Conservation (phyloP, 768 basidiomycete genomes). For the Trametes punicea region DNA sequence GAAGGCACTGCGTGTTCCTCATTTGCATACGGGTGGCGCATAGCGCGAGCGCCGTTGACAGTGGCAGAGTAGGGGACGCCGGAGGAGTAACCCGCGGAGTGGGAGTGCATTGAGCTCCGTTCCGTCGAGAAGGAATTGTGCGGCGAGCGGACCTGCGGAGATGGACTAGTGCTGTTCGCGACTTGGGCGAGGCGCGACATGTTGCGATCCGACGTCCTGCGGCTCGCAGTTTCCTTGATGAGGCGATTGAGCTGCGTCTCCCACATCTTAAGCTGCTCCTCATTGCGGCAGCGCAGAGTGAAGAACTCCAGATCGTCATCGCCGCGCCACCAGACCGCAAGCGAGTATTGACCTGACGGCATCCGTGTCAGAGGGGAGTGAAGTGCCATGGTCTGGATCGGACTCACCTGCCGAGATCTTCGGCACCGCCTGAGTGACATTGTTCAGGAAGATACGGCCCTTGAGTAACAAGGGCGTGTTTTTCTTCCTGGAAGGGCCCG, state of each 20-base stretch:
- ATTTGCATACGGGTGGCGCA: constrained; percentile 27
- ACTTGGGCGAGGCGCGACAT: constrained; percentile 48
- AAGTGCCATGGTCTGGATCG: constrained; percentile 8
- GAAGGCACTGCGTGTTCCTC: constrained; percentile 20
- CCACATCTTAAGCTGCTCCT: constrained; percentile 94
- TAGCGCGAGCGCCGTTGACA: constrained; percentile 17
- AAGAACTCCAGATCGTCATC: constrained; percentile 93
- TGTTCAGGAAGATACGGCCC: constrained; percentile 95
- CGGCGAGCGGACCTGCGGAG: constrained; percentile 33
- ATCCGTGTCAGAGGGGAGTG: background rate
- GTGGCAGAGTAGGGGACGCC: constrained; percentile 22
- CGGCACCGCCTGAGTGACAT: constrained; percentile 83
- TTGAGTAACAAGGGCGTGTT: constrained; percentile 84
- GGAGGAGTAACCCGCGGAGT: constrained; percentile 20
- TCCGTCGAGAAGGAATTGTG: constrained; percentile 20
- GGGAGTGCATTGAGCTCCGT: constrained; percentile 26
- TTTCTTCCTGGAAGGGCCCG: constrained; percentile 60
- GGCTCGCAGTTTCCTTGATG: constrained; percentile 71
- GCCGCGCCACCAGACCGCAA: constrained; percentile 93
- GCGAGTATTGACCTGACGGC: constrained; percentile 57
- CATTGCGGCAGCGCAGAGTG: constrained; percentile 86
- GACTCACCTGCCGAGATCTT: constrained; percentile 59
- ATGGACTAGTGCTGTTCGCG: constrained; percentile 46
- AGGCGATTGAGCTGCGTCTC: constrained; percentile 85
- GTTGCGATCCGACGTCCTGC: constrained; percentile 65